Evolutionary conservation across 2,329 filamentous ascomycete genomes (phyloP).

Genomic region (Colletotrichum sp.): DNA sequence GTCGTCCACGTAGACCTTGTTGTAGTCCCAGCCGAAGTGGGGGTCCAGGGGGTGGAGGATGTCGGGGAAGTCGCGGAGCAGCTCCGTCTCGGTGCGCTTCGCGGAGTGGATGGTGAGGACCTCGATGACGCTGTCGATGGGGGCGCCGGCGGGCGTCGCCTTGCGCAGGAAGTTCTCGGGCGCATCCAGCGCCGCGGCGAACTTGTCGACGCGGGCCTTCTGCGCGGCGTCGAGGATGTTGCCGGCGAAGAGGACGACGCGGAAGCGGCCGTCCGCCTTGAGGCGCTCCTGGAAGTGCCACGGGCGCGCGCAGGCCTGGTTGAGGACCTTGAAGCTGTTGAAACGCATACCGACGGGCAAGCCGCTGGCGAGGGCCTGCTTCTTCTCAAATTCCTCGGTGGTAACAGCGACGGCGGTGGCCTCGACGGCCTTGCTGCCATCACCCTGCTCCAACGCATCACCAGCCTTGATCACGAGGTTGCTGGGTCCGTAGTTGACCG

Average conservation of each 20-base stretch:
- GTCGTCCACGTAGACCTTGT: conserved; percentile 61
- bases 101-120: conserved; percentile 65
- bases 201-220: conserved; percentile 45
- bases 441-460: conserved; percentile 45
- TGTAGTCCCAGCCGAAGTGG: conserved; percentile 58
- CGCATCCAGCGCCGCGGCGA: conserved; percentile 49
- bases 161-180: conserved; percentile 15
- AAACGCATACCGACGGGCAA: conserved; percentile 62
- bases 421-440: conserved; percentile 43
- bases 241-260: conserved; percentile 67
- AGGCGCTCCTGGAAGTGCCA: conserved; percentile 65
- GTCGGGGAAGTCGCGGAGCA: conserved; percentile 53
- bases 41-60: conserved; percentile 52
- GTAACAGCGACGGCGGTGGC: conserved; percentile 34
- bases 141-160: conserved; percentile 34
- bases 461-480: conserved; percentile 60
- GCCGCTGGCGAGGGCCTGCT: conserved; percentile 43
- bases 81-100: conserved; percentile 50
- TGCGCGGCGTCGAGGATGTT: conserved; percentile 51
- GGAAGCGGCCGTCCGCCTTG: conserved; percentile 61
- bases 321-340: conserved; percentile 62
- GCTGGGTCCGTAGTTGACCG: conserved; percentile 63
- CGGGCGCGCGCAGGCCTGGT: conserved; percentile 58
- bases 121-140: conserved; percentile 40
- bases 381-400: conserved; percentile 15